phyloP scores from a whole-genome alignment of 1,139 yeast genomes.

The Yamadazyma triangularis region DNA sequence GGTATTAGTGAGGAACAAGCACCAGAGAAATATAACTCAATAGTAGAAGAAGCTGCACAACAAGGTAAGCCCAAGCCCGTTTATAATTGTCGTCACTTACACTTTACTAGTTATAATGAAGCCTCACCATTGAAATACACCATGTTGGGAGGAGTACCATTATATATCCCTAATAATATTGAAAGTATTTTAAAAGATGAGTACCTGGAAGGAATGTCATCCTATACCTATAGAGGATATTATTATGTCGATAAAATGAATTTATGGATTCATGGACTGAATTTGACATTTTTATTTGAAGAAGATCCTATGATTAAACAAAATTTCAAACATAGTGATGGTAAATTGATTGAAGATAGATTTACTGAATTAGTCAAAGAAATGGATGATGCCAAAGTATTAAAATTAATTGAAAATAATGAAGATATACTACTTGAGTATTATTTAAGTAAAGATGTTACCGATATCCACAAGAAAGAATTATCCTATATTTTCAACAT shows the following conservation, averaged over 20 bases:
- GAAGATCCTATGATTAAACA: slow-evolving; percentile 14
- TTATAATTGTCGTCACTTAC: slow-evolving; percentile 45
- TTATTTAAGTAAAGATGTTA: slow-evolving; percentile 21
- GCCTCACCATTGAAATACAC: slow-evolving; percentile 27
- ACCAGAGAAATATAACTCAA: slow-evolving; percentile 25
- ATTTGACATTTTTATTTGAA: slow-evolving; percentile 16
- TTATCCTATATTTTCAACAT: slow-evolving; percentile 21
- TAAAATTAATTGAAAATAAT: slow-evolving; percentile 19
- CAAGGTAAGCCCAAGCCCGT: slow-evolving; percentile 18
- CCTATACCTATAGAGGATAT: slow-evolving; percentile 17
- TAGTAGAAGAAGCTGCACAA: slow-evolving; percentile 6
- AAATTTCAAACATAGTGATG: slow-evolving; percentile 7
- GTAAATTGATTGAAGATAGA: slow-evolving; percentile 9
- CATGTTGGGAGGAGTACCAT: slow-evolving; percentile 29
- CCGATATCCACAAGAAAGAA: slow-evolving; percentile 30
- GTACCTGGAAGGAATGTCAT: slow-evolving; percentile 23
- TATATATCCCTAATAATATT: slow-evolving; percentile 29
- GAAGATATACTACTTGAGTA: slow-evolving; percentile 24
- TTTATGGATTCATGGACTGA: slow-evolving; percentile 23
- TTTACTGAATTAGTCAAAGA: slow-evolving; percentile 13
- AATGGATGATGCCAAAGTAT: slow-evolving; percentile 24
- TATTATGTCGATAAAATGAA: slow-evolving; percentile 29
- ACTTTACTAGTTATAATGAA: slow-evolving; percentile 30
- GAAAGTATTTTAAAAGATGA: slow-evolving; percentile 25
- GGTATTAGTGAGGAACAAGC: slow-evolving; percentile 33